These are phyloP conservation scores for Canavalia ensiformis DNA, from an alignment of 306 rosid species.

Conservation along the genomic window DNA sequence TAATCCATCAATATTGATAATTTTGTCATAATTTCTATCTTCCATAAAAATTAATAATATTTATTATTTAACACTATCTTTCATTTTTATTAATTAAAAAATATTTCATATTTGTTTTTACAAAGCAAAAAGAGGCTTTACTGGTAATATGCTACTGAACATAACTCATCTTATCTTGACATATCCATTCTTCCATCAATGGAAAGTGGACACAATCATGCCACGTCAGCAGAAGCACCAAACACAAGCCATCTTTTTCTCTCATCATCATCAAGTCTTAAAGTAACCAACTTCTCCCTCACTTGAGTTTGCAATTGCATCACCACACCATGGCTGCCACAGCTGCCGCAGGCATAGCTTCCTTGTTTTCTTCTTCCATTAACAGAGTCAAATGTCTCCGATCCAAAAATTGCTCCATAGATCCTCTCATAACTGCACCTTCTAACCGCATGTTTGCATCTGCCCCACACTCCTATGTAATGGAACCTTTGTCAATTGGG, in stretches of 20 bases:
- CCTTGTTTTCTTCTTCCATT: conserved; percentile 70
- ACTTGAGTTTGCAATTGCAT: conserved; percentile 3
- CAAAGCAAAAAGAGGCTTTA: too few species aligned
- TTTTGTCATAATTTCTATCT: too few species aligned
- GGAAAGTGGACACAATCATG: conserved; percentile 71
- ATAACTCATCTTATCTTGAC: conserved; percentile 60
- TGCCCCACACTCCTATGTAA: conserved; percentile 42
- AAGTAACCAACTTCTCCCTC: conserved; percentile 29
- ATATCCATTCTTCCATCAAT: conserved; percentile 49
- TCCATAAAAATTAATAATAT: too few species aligned
- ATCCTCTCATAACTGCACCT: neutral
- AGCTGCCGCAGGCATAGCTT: conserved; percentile 69
- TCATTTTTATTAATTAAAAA: too few species aligned
- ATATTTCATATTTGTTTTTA: too few species aligned
- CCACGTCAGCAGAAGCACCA: conserved; percentile 64
- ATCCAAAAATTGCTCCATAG: conserved; percentile 51
- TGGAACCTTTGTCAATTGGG: conserved; percentile 54
- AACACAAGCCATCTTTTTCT: conserved; percentile 13
- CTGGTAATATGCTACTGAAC: too few species aligned
- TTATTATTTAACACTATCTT: too few species aligned
- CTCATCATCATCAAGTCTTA: conserved; percentile 14
- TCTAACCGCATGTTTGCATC: conserved; percentile 54
- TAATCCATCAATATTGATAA: too few species aligned
- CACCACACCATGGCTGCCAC: conserved; percentile 72
- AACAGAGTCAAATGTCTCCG: conserved; percentile 61